Evolutionary conservation across 257 asterid genomes (phyloP).

Genomic region (Nicotiana knightiana): DNA sequence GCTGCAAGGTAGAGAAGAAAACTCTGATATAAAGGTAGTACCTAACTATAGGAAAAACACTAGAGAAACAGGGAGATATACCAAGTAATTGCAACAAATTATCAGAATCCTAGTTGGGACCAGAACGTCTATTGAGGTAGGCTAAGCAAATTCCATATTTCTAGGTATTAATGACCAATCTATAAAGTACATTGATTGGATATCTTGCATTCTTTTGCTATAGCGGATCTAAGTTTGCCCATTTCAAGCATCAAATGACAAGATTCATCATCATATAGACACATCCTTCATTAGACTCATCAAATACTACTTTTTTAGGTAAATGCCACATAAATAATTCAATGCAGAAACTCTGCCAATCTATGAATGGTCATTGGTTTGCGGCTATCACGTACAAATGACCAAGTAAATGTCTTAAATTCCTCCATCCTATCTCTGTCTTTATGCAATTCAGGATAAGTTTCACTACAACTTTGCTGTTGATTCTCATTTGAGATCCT

Average conservation of each 20-base stretch:
- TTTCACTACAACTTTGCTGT: neutral
- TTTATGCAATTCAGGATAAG: neutral
- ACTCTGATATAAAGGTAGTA: conserved; percentile 2
- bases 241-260: neutral
- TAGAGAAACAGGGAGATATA: neutral
- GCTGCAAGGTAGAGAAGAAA: conserved; percentile 48
- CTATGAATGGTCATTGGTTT: neutral
- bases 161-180: neutral
- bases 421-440: neutral
- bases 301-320: neutral
- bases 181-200: neutral
- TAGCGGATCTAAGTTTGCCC: neutral
- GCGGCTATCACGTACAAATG: neutral
- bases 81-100: neutral
- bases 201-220: neutral
- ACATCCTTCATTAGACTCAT: conserved; percentile 5
- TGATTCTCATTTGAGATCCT: neutral
- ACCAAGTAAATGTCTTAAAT: conserved; percentile 6
- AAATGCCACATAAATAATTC: neutral
- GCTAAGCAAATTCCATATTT: neutral
- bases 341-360: neutral
- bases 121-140: neutral
- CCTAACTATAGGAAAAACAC: neutral
- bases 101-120: neutral
- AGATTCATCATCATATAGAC: conserved; percentile 3